Conservation (phyloP, 805 yeast genomes). For the Jamesozyma rosinii region DNA sequence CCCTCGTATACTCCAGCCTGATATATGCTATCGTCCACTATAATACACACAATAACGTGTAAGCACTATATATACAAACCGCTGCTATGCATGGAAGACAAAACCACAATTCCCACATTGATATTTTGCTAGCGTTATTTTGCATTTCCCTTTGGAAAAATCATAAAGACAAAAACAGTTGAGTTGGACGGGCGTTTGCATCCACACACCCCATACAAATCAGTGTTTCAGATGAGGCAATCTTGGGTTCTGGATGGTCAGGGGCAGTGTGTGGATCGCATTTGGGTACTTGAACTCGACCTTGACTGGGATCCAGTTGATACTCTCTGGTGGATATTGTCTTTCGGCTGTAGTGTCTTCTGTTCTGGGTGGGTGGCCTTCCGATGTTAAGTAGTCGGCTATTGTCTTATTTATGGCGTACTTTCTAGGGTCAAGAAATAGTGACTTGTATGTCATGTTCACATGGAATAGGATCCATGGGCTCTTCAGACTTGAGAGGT, state of each 20-base stretch:
- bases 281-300: background rate
- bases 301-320: background rate
- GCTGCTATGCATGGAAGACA: too few species aligned
- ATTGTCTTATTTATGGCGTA: background rate
- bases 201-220: background rate
- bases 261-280: background rate
- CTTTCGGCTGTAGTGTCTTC: background rate
- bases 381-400: background rate
- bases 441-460: background rate
- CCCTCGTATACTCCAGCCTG: too few species aligned
- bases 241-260: conserved; percentile 1
- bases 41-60: too few species aligned
- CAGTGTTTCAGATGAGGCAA: background rate
- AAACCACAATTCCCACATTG: too few species aligned
- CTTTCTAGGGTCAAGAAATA: background rate
- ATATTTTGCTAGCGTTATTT: too few species aligned
- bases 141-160: too few species aligned
- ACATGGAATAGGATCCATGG: conserved; percentile 17
- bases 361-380: background rate
- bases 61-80: too few species aligned
- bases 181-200: too few species aligned
- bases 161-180: too few species aligned
- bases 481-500: conserved; percentile 1
- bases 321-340: background rate
- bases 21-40: too few species aligned